phyloP scores from a whole-genome alignment of 148 eudicot species.

The Euryodendron excelsum region DNA sequence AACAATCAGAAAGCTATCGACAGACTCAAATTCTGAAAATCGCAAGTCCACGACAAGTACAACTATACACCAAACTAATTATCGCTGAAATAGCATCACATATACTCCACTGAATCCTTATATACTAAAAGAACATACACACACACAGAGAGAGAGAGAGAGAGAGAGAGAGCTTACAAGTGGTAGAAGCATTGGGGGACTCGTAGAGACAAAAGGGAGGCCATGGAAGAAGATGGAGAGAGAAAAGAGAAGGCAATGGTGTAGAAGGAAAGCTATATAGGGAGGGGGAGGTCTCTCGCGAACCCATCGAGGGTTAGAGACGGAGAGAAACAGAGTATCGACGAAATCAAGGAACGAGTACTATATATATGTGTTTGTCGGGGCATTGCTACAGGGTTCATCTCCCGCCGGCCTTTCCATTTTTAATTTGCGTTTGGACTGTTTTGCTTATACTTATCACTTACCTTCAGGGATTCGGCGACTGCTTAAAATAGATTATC shows the following conservation, averaged over 20 bases:
- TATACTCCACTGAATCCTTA: neutral
- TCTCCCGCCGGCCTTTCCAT: slow-evolving; percentile 2
- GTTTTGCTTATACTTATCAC: too few species aligned
- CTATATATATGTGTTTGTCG: neutral
- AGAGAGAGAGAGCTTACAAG: slow-evolving; percentile 22
- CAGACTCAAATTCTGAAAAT: too few species aligned
- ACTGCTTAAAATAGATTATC: too few species aligned
- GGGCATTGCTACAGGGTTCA: neutral
- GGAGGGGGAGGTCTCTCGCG: neutral
- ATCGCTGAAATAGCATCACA: neutral
- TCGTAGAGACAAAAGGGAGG: slow-evolving; percentile 19
- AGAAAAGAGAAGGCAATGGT: slow-evolving; percentile 12
- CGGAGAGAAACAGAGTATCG: neutral
- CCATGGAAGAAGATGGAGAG: slow-evolving; percentile 21
- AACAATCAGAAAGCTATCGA: too few species aligned
- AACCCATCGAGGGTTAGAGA: slow-evolving; percentile 31
- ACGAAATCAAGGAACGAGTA: neutral
- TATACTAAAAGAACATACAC: neutral
- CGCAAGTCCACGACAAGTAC: too few species aligned
- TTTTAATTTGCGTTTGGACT: neutral
- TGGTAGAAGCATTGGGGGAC: neutral
- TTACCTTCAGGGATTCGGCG: too few species aligned
- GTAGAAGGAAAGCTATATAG: slow-evolving; percentile 4
- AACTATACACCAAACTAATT: too few species aligned
- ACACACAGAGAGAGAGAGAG: neutral